Evolutionary conservation across 768 basidiomycete genomes (phyloP), one percentile per base, ranked within the genome.

Genomic region (Pisolithus microcarpus): DNA sequence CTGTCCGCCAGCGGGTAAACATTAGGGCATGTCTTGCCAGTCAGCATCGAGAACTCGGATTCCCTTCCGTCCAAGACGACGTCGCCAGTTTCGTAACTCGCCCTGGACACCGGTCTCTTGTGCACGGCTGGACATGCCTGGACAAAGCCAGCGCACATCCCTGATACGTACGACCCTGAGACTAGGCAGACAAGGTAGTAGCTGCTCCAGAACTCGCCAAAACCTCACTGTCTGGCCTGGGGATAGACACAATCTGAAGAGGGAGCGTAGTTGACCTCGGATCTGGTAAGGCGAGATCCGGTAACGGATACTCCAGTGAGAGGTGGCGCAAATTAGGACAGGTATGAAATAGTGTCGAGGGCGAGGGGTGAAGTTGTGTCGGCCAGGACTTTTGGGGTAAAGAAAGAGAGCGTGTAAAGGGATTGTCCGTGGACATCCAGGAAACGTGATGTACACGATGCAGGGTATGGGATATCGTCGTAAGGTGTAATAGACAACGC

Each of bases 71-170:
- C 69, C 70, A 30, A 91, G 70, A 48, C 83, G 75, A 43, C 77
- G 74, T 53, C 74, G 75, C 89, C 89, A 91, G 51, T 81, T 77
- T 55, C 73, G 70, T 80, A 91, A 83, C 63, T 88, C 85, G 39
- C 87, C 89, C 66, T 90, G 88, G 13, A 88, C 77, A 7, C 89
- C 89, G 7, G 88, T 78, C 55, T 77, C 80, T 56, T 79, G 81
- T 23, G 89, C 89, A 52, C 75, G 72, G 0, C 67, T 68, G 7
- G 76, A 80, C 65, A 90, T 75, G 0, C 86, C 88, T 47, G 74
- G 75, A 49, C 82, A 70, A 34, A 91, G 65, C 87, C 88, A 91
- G 30, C 79, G 79, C 16, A 87, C 75, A 56, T 89, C 86, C 52
- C 85, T 72, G 15, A 76, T 72, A 15, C 84, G 77, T 18, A 91